phyloP scores from a whole-genome alignment of 345 rosid genomes.

The Noccaea caerulescens region DNA sequence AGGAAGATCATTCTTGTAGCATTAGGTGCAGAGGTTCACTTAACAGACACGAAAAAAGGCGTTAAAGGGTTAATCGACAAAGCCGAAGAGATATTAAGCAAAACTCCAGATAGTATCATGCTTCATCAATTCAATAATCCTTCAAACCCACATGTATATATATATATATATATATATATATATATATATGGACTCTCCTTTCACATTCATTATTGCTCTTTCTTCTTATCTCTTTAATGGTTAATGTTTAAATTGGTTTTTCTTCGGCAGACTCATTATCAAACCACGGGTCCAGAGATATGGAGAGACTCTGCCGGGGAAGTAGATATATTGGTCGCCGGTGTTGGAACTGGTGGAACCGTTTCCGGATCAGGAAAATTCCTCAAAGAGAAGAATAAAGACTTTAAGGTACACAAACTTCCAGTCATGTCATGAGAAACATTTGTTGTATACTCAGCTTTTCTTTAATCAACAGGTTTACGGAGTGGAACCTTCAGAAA shows the following conservation, averaged over 20 bases:
- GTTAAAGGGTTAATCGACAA: slow-evolving; percentile 49
- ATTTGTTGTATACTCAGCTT: neutral
- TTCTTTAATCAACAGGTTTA: slow-evolving; percentile 32
- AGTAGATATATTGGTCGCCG: slow-evolving; percentile 57
- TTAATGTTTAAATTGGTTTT: neutral
- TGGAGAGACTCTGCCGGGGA: slow-evolving; percentile 65
- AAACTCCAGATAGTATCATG: slow-evolving; percentile 62
- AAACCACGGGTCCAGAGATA: slow-evolving; percentile 74
- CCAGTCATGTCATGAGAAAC: slow-evolving; percentile 13
- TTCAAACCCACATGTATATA: slow-evolving; percentile 50
- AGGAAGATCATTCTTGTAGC: slow-evolving; percentile 67
- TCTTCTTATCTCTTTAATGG: neutral
- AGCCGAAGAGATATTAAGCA: slow-evolving; percentile 57
- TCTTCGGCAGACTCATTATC: slow-evolving; percentile 65
- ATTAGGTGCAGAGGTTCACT: slow-evolving; percentile 70
- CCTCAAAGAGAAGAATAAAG: slow-evolving; percentile 51
- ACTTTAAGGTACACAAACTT: slow-evolving; percentile 45
- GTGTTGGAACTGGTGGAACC: slow-evolving; percentile 73
- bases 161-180: slow-evolving; percentile 9
- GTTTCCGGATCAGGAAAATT: slow-evolving; percentile 57
- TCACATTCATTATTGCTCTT: neutral
- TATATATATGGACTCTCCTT: neutral
- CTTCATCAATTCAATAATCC: slow-evolving; percentile 60
- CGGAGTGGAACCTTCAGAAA: slow-evolving; percentile 43
- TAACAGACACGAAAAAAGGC: slow-evolving; percentile 56